Conservation (phyloP, 1,284 basidiomycete species). For the Sporisorium scitamineum region DNA sequence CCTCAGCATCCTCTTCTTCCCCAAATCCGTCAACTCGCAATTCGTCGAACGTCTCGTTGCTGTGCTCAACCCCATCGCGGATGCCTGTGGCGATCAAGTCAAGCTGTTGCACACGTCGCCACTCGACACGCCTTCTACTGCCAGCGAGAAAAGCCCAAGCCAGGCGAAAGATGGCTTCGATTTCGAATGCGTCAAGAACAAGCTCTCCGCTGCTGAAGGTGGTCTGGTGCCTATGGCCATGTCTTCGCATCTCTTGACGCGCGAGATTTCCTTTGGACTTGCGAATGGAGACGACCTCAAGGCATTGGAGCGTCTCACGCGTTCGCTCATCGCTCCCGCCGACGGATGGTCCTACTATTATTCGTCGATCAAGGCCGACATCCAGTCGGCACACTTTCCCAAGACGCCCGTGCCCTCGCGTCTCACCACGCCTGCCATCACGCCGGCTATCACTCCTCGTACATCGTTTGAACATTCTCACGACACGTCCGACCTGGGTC, state of each 20-base stretch:
- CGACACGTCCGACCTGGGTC: conserved; percentile 30
- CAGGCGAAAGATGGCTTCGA: conserved; percentile 70
- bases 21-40: conserved; percentile 76
- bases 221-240: conserved; percentile 74
- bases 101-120: conserved; percentile 72
- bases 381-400: conserved; percentile 47
- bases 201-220: conserved; percentile 74
- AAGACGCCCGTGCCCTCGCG: conserved; percentile 49
- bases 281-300: conserved; percentile 76
- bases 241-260: conserved; percentile 74
- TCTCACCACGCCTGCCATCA: conserved; percentile 34
- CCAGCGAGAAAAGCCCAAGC: background rate
- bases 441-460: conserved; percentile 32
- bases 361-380: conserved; percentile 52
- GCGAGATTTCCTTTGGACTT: conserved; percentile 77
- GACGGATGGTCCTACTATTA: conserved; percentile 77
- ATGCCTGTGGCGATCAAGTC: conserved; percentile 73
- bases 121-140: conserved; percentile 66
- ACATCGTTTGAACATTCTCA: conserved; percentile 37
- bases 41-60: conserved; percentile 75
- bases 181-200: conserved; percentile 44
- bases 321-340: conserved; percentile 71
- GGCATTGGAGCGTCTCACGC: conserved; percentile 72
- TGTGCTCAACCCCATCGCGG: conserved; percentile 74
- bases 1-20: conserved; percentile 76